Base-by-base conservation (phyloP, 2,329 filamentous ascomycete genomes). In the Sordariomycetes sp. region DNA sequence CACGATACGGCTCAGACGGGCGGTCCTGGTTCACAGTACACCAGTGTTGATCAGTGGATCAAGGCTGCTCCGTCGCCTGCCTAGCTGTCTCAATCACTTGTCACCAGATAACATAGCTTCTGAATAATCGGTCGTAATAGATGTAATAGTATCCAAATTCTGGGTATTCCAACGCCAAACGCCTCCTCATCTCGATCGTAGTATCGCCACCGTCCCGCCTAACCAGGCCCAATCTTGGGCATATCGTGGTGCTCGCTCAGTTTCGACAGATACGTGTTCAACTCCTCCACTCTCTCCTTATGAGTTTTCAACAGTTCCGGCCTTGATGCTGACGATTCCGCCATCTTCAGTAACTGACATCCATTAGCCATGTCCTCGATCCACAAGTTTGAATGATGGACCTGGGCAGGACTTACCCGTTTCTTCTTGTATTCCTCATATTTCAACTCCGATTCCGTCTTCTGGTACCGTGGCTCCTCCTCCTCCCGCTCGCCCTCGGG, bases 231-330 rank as follows among this genome's bases (percentile, higher is more conserved):
- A 37, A 78, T 78, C 63, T 76, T 77, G 47, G 73, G 73, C 88
- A 98, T 98, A 55, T 98, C 92, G 59, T 98, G 90, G 63, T 98
- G 92, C 61, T 98, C 92, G 61, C 86, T 94, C 50, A 98, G 61
- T 44, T 80, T 83, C 44, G 86, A 92, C 23, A 98, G 65, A 56
- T 96, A 95, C 42, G 84, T 86, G 56, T 98, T 98, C 47, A 96
- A 65, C 55, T 95, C 87, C 57, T 96, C 88, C 28, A 98, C 90
- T 9, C 86, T 79, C 64, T 98, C 85, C 57, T 96, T 96, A 59
- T 98, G 92, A 20, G 88, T 94, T 68, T 95, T 96, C 45, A 90
- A 75, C 12, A 93, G 81, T 54, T 95, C 88, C 11, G 82, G 77
- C 31, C 68, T 58, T 7, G 65, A 55, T 6, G 61, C 60, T 3